Conservation (phyloP, 768 basidiomycete species). For the Kockovaella imperatae region DNA sequence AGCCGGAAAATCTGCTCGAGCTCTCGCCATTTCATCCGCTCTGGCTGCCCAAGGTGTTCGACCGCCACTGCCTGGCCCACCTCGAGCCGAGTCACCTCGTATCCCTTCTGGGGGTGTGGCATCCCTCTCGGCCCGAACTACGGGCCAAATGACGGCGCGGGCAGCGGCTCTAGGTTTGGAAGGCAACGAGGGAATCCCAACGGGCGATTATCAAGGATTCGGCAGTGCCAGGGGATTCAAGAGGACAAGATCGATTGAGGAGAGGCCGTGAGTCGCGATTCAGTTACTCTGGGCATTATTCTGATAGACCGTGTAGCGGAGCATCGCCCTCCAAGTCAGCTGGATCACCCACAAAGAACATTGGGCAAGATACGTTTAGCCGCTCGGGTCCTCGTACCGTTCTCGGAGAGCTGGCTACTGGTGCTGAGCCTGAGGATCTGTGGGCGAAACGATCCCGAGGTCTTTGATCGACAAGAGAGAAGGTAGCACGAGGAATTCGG, state of each 20-base stretch:
- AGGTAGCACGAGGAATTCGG: too few relatives aligned
- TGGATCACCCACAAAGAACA: constrained; percentile 5
- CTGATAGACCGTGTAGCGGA: constrained; percentile 22
- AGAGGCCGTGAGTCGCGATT: not conserved
- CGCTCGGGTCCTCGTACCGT: too few relatives aligned
- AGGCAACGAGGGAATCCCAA: constrained; percentile 8
- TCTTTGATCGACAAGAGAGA: too few relatives aligned
- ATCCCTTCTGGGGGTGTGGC: constrained; percentile 32
- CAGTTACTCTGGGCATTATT: too few relatives aligned
- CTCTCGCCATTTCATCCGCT: not conserved
- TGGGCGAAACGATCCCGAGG: too few relatives aligned
- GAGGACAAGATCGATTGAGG: constrained; percentile 3
- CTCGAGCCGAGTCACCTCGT: constrained; percentile 27
- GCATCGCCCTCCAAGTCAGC: constrained; percentile 9
- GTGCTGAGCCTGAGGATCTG: not conserved
- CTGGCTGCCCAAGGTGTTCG: not conserved
- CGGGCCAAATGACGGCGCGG: constrained; percentile 2
- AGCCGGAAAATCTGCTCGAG: not conserved
- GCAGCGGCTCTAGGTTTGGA: constrained; percentile 16
- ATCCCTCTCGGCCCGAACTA: constrained; percentile 19
- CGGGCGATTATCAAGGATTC: constrained; percentile 11
- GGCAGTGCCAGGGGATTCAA: constrained; percentile 32
- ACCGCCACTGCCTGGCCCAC: not conserved
- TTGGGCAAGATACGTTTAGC: constrained; percentile 18
- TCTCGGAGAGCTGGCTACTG: too few relatives aligned